phyloP scores from a whole-genome alignment of 2,329 filamentous ascomycete genomes.

The Graphilbum fragrans region DNA sequence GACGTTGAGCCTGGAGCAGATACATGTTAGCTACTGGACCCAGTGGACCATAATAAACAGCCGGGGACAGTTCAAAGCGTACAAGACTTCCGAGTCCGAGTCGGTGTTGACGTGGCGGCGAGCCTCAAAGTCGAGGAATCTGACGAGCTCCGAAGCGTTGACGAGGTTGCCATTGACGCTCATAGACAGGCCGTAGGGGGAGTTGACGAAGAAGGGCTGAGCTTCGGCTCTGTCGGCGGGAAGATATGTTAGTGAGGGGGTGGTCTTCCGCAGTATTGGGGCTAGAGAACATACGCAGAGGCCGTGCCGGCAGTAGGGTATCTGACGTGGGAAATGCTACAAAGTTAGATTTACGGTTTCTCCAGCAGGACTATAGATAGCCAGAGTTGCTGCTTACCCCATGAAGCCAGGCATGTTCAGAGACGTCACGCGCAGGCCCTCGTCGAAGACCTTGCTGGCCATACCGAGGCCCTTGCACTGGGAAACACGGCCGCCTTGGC shows the following conservation, averaged over 20 bases:
- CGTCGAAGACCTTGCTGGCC: constrained; percentile 60
- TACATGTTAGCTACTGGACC: not conserved
- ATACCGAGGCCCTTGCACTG: constrained; percentile 88
- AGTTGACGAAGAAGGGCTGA: constrained; percentile 88
- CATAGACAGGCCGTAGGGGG: constrained; percentile 70
- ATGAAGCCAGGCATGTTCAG: constrained; percentile 71
- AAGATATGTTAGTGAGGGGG: not conserved
- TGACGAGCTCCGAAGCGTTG: constrained; percentile 56
- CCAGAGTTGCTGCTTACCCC: constrained; percentile 32
- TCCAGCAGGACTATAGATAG: no score
- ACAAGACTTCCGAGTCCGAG: constrained; percentile 73
- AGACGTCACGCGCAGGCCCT: constrained; percentile 52
- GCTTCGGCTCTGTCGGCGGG: constrained; percentile 55
- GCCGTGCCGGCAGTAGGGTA: constrained; percentile 85
- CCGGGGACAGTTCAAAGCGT: not conserved
- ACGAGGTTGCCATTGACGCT: constrained; percentile 84
- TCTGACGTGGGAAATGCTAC: constrained; percentile 63
- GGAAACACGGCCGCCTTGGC: constrained; percentile 63
- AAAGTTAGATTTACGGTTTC: no score
- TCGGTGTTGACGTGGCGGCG: constrained; percentile 86
- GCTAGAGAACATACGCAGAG: constrained; percentile 19
- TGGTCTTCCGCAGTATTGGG: not conserved
- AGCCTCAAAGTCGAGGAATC: constrained; percentile 63
- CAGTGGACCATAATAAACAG: not conserved
- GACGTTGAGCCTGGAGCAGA: constrained; percentile 61